Evolutionary conservation across 495 filamentous ascomycete species (phyloP).

Genomic region (Penicillium simplicissimum): DNA sequence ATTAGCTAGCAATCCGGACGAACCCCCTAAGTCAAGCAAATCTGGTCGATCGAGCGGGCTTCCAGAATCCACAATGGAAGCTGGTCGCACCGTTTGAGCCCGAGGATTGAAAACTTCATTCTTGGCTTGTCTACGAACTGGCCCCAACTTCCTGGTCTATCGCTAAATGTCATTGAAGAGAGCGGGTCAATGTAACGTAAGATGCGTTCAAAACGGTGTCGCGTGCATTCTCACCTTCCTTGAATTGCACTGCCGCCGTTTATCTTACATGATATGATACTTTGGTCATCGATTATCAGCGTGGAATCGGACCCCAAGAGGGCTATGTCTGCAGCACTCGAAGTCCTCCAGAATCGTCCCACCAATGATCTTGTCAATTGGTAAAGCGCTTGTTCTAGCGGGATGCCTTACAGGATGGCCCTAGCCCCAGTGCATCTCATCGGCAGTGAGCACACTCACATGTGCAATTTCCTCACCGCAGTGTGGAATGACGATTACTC

Average conservation of each 20-base stretch:
- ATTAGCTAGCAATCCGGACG: not conserved
- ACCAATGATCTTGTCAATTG: not conserved
- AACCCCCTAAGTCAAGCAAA: not conserved
- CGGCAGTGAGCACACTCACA: too few relatives aligned
- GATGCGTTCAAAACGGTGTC: not conserved
- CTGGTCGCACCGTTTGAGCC: not conserved
- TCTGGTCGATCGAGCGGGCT: slow-evolving; percentile 11
- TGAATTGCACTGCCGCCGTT: not conserved
- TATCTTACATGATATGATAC: not conserved
- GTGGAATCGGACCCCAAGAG: not conserved
- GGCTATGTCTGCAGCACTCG: not conserved
- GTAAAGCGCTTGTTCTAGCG: not conserved
- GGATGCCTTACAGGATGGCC: not conserved
- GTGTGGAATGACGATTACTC: not conserved
- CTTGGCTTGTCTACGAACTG: not conserved
- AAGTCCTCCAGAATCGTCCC: not conserved
- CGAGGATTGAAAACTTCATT: not conserved
- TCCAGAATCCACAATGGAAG: slow-evolving; percentile 15
- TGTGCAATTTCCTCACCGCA: not conserved
- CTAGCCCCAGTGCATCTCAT: not conserved
- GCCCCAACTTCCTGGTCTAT: too few relatives aligned
- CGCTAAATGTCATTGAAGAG: too few relatives aligned
- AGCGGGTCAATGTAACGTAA: too few relatives aligned
- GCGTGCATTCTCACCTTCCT: not conserved
- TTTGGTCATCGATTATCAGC: not conserved